Base-by-base conservation (phyloP, 345 rosid species). In the Lepidium africanum region DNA sequence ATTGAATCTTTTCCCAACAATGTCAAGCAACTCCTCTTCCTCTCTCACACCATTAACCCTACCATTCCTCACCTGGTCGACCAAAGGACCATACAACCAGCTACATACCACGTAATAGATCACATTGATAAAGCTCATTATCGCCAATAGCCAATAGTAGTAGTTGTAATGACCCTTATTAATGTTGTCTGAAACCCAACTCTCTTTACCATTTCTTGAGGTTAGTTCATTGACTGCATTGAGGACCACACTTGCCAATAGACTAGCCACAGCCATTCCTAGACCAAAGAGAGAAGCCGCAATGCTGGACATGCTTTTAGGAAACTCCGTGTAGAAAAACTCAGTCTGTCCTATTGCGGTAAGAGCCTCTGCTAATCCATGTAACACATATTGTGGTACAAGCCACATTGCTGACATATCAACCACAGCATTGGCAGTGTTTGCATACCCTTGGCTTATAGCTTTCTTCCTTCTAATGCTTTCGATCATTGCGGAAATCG, bases 351-450 rank as follows among this genome's bases (percentile, higher is more conserved):
- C 96, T 36, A 91, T 85, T 0, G 85, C 87, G 13, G 71, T 78
- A 13, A 91, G 80, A 3, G 94, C 96, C 75, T 88, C 96, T 0
- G 96, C 88, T 12, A 91, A 53, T 13, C 96, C 97, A n/a, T 70
- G 69, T 62, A 91, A 37, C 49, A 79, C 73, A 67, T 79, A 78
- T 23, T 83, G 87, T 30, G 91, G 96, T n/a, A 83, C 77, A 0
- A 88, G 84, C 92, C 97, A 88, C 86, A 86, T 72, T 0, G 91
- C 97, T 6, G 97, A 91, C 82, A 88, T 85, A 59, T 56, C 30
- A 56, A 75, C 63, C 40, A 78, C 81, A 1, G 75, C 86, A 38
- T 7, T 40, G 0, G 86, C 77, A 49, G 76, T 74, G 78, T 79
- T 78, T 46, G 17, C 36, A 42, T 61, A 71, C 10, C 97, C 96